Evolutionary conservation across 306 rosid genomes (phyloP).

Genomic region (Lathyrus oleraceus): DNA sequence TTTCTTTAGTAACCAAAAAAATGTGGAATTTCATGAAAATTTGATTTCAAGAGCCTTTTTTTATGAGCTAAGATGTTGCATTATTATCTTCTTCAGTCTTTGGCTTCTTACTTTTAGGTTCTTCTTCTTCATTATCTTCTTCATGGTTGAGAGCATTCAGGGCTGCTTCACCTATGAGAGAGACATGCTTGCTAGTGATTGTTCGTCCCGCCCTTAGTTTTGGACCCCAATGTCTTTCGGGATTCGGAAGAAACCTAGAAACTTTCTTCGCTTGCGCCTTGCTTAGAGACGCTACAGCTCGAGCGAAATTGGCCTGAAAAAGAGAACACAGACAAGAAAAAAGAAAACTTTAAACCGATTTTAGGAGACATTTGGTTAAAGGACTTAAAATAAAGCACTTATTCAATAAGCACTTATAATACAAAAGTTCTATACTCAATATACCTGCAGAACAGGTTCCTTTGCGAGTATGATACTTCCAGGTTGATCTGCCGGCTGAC

Average conservation of each 20-base stretch:
- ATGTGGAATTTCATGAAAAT: constrained; percentile 26
- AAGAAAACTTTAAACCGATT: background rate
- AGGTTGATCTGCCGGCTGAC: constrained; percentile 78
- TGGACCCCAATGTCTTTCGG: constrained; percentile 97
- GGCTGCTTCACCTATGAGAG: constrained; percentile 81
- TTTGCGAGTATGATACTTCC: constrained; percentile 90
- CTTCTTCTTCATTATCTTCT: constrained; percentile 61
- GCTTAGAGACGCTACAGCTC: constrained; percentile 88
- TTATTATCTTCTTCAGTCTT: constrained; percentile 54
- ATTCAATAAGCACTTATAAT: background rate
- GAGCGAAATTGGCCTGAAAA: constrained; percentile 77
- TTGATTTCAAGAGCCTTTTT: constrained; percentile 27
- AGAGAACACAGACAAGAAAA: background rate
- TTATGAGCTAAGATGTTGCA: constrained; percentile 36
- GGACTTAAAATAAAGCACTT: background rate
- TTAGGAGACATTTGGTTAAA: background rate
- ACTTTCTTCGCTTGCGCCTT: constrained; percentile 92
- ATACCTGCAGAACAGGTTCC: constrained; percentile 91
- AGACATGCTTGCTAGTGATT: constrained; percentile 84
- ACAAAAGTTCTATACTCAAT: background rate
- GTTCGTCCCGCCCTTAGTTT: constrained; percentile 92
- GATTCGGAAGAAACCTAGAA: constrained; percentile 91
- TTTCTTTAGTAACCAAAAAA: constrained; percentile 33
- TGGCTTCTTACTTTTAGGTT: constrained; percentile 63
- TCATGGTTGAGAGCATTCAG: constrained; percentile 63